phyloP scores from a whole-genome alignment of 768 basidiomycete species.

The Podaxis sp. region DNA sequence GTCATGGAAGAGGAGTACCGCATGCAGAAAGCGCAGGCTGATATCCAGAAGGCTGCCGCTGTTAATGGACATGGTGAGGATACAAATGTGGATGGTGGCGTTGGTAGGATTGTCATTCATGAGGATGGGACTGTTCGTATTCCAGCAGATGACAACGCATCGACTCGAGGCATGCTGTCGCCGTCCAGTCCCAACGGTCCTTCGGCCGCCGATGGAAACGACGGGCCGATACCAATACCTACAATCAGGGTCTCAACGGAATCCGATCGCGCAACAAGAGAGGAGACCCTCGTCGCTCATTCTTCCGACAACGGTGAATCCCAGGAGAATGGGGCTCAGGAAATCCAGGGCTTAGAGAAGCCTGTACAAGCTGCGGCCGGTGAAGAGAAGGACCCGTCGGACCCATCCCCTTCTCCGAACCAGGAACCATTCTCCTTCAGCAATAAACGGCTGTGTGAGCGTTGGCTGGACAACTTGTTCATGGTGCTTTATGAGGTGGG shows the following conservation, averaged over 20 bases:
- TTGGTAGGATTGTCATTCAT: constrained; percentile 44
- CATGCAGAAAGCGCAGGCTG: constrained; percentile 85
- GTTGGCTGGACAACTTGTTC: constrained; percentile 97
- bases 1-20: constrained; percentile 99
- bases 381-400: constrained; percentile 37
- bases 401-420: constrained; percentile 26
- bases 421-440: constrained; percentile 85
- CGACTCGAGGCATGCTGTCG: constrained; percentile 57
- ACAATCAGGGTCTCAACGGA: constrained; percentile 79
- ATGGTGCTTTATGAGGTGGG: constrained; percentile 96
- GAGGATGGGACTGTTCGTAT: constrained; percentile 52
- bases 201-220: constrained; percentile 22
- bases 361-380: constrained; percentile 51
- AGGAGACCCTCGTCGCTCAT: constrained; percentile 6
- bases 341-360: constrained; percentile 32
- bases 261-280: constrained; percentile 35
- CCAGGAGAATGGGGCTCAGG: constrained; percentile 18
- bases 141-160: constrained; percentile 55
- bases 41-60: constrained; percentile 44
- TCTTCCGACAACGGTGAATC: constrained; percentile 17
- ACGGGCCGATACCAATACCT: constrained; percentile 36
- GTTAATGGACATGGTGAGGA: constrained; percentile 19
- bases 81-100: constrained; percentile 25
- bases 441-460: constrained; percentile 94
- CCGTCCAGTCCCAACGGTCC: constrained; percentile 26